Percentiles rank a stretch among this genome's conserved stretches.
phyloP scores from a whole-genome alignment of 2,329 filamentous ascomycete species.

The Anisogramma anomala region DNA sequence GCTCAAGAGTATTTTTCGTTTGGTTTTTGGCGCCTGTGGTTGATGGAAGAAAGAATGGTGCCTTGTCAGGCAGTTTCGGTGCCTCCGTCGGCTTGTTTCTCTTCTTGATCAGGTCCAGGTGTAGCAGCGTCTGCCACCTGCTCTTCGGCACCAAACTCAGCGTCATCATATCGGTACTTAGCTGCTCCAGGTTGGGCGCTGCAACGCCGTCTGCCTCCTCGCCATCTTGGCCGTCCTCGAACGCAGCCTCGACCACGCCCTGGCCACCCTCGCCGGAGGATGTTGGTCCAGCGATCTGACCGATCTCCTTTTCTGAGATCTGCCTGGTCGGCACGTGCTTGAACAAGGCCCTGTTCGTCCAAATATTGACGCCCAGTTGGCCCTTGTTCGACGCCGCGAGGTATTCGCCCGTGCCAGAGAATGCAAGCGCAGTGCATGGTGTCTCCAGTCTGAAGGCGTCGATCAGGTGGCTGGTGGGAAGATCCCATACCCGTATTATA shows the following conservation, averaged over 20 bases:
- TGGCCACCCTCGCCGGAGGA: slow-evolving; percentile 73
- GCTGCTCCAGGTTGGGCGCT: slow-evolving; percentile 56
- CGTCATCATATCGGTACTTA: slow-evolving; percentile 73
- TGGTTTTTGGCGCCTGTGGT: slow-evolving; percentile 27
- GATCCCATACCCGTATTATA: slow-evolving; percentile 79
- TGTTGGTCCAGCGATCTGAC: slow-evolving; percentile 55
- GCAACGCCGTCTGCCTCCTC: slow-evolving; percentile 43
- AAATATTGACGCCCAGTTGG: slow-evolving; percentile 79
- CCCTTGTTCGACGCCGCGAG: slow-evolving; percentile 80
- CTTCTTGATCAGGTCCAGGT: slow-evolving; percentile 83
- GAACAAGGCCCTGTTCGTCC: slow-evolving; percentile 91
- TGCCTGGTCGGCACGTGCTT: slow-evolving; percentile 77
- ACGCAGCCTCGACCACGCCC: slow-evolving; percentile 64
- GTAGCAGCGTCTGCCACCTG: slow-evolving; percentile 86
- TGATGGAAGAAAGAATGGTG: slow-evolving; percentile 85
- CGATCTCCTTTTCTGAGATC: slow-evolving; percentile 66
- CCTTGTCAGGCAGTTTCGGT: slow-evolving; percentile 84
- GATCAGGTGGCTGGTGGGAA: slow-evolving; percentile 89
- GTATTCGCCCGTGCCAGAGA: slow-evolving; percentile 84
- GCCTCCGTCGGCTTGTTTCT: slow-evolving; percentile 91
- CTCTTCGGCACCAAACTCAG: slow-evolving; percentile 81
- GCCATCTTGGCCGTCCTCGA: slow-evolving; percentile 39
- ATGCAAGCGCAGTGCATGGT: slow-evolving; percentile 72
- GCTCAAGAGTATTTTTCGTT: slow-evolving; percentile 21
- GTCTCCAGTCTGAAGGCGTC: slow-evolving; percentile 75